Base-by-base conservation (phyloP, 2,329 filamentous ascomycete species). In the Nannizzia gypsea region DNA sequence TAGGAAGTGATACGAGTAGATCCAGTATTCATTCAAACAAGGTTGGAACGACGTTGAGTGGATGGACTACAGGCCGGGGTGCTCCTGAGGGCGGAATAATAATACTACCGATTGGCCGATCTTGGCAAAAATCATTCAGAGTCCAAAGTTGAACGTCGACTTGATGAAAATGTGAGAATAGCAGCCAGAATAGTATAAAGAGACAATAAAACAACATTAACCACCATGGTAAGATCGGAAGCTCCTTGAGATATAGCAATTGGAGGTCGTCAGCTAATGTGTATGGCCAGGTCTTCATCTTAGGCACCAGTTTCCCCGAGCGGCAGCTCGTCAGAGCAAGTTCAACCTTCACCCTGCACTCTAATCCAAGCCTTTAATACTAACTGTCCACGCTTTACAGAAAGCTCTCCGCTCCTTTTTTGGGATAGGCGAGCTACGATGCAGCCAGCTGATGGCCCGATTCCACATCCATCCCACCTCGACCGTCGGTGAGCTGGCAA, bases 231-330 rank as follows among this genome's bases (percentile, higher is more conserved):
- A 54, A 6, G 50, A 1, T 31, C 50, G 8, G 6, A 20, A 20
- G 6, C n/a, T 9, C 13, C 3, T 20, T 9, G 15, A 17, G 11
- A n/a, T 15, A n/a, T 34, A 15, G 13, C 15, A 34, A 54, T 34
- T 54, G 26, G 17, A n/a, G 3, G 6, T 9, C 6, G n/a, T 28
- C 20, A 36, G n/a, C 5, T 58, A 11, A 28, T 28, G n/a, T 22
- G 24, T 20, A 26, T n/a, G 9, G 38, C 36, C 62, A 90, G 89
- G 87, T 91, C 69, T 89, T 93, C 78, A 86, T 97, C 69, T 81
- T 92, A 70, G 89, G 89, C 68, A 80, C 89, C 78, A 91, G 88
- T 78, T 96, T 97, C 78, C 78, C 83, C 67, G 91, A 96, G 77
- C 77, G 79, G 69, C 86, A 86, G 74, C 83, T 96, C 70, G 86